Evolutionary conservation across 176 grass and related monocot genomes (phyloP).

Genomic region (Melocanna baccifera): DNA sequence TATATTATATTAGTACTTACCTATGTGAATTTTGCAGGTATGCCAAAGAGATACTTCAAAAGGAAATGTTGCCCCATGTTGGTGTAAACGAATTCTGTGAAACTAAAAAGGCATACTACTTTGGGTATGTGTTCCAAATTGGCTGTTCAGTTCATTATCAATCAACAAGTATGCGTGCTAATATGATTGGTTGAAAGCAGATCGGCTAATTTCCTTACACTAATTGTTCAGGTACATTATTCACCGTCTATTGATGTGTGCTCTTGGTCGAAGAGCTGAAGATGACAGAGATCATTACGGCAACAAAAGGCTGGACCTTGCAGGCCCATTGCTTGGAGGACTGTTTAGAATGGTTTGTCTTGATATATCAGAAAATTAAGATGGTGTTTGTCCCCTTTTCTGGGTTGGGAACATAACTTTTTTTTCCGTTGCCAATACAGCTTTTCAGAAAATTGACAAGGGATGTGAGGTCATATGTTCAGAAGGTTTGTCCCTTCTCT

Average conservation of each 20-base stretch:
- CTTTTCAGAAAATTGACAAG: constrained; percentile 97
- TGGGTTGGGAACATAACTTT: constrained; percentile 10
- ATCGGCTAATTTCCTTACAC: constrained; percentile 20
- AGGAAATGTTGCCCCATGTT: constrained; percentile 99
- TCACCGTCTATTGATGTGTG: constrained; percentile 92
- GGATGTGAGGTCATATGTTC: constrained; percentile 97
- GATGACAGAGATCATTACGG: constrained; percentile 99
- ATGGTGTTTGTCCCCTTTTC: constrained; percentile 5
- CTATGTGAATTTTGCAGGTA: constrained; percentile 46
- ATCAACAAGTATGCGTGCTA: constrained; percentile 4
- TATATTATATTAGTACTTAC: background rate
- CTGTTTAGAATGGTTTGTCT: constrained; percentile 94
- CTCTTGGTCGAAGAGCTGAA: constrained; percentile 92
- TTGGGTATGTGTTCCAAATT: constrained; percentile 55
- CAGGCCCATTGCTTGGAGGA: constrained; percentile 92
- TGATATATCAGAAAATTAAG: constrained; percentile 16
- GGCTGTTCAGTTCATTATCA: background rate
- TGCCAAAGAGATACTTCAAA: constrained; percentile 99
- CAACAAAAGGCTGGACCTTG: constrained; percentile 99
- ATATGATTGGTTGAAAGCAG: constrained; percentile 15
- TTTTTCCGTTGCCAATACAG: constrained; percentile 45
- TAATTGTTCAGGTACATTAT: constrained; percentile 86
- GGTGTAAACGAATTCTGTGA: constrained; percentile 94
- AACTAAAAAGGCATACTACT: constrained; percentile 99
- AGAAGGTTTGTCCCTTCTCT: constrained; percentile 65